Conservation (phyloP, 345 rosid species). For the Eucalyptus globulus region DNA sequence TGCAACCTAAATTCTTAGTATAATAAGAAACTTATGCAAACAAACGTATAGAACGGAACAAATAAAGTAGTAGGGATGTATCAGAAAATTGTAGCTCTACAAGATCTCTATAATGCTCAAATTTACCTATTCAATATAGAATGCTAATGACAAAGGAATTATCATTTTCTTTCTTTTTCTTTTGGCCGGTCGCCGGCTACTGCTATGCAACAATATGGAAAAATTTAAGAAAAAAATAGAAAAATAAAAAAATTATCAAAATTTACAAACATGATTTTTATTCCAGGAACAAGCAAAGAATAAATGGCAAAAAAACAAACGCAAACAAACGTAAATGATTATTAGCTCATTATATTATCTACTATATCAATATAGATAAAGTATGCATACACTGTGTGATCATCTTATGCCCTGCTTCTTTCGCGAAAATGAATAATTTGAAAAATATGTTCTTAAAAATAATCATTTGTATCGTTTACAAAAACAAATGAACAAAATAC, state of each 20-base stretch:
- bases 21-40: neutral
- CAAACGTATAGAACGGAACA: neutral
- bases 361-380: neutral
- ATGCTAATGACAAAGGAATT: neutral
- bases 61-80: neutral
- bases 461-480: neutral
- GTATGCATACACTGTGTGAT: neutral
- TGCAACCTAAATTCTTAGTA: neutral
- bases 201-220: neutral
- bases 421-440: rapidly evolving
- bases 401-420: rapidly evolving
- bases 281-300: neutral
- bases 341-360: neutral
- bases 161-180: no score
- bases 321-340: no score
- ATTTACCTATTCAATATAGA: neutral
- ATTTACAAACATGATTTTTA: no score
- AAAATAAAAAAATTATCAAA: no score
- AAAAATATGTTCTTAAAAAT: neutral
- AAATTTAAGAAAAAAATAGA: no score
- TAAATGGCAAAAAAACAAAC: no score
- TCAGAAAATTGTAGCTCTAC: neutral
- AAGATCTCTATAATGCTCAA: neutral
- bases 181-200: no score
- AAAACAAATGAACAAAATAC: neutral